Base-by-base conservation (phyloP, 139 green algal species). In the Haematococcus sp. region DNA sequence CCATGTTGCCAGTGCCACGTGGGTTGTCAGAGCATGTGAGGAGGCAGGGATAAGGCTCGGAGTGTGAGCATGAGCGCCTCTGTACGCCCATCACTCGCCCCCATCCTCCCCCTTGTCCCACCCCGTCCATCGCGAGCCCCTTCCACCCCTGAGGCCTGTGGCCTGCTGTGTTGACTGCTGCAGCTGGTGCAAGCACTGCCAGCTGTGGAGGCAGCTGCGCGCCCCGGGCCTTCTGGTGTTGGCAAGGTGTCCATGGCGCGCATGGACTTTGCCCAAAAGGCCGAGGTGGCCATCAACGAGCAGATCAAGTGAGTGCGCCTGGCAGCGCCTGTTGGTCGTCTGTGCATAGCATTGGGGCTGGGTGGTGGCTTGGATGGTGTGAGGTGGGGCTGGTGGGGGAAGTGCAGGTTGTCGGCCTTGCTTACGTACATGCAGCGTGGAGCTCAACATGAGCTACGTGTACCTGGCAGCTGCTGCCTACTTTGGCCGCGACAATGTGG, bases 401-500 rank as follows among this genome's bases (percentile, higher is more conserved):
- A 11, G 40, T 49, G 40, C 40, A 49, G 7, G 52, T 27, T 60
- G 52, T 30, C 9, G 11, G 3, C 11, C 52, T 60, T n/a, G 9
- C 15, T 60, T n/a, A n/a, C n/a, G 52, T 60, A 60, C 46, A 23
- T 31, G 11, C 75, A 84, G 80, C 76, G 81, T 93, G 49, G 89
- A 94, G 81, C 83, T 87, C 72, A 93, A 88, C 68, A 89, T 95
- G 51, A 90, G 76, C 22, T 96, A 96, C 73, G 82, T 95, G 20
- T 98, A 98, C 76, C 88, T 93, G 49, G 69, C 90, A 7, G 83
- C 97, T 63, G 93, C 85, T 43, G 71, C 80, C 27, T 98, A 91
- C 86, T 97, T 97, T 74, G 76, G 79, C 2, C 83, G 93, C 2
- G 93, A 97, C 82, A 96, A 97, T 75, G 92, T 98, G 34, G 93